Evolutionary conservation across 1,284 basidiomycete species (phyloP), one percentile per base, ranked within the genome.

Genomic region (Trichosporon sp.): DNA sequence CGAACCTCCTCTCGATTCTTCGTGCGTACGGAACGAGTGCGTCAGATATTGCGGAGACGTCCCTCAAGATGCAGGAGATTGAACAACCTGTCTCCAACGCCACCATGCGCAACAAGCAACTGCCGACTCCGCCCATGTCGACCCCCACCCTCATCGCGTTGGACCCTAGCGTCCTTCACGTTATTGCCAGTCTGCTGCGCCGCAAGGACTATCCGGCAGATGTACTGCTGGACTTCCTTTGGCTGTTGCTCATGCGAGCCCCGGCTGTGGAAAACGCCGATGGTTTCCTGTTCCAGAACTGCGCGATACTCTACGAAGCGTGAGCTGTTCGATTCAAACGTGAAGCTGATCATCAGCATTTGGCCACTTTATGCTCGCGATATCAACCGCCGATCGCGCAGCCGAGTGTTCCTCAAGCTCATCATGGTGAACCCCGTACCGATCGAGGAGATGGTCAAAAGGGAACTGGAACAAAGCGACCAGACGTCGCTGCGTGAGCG

Each of bases 141-240:
- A 56, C 64, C 7, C 21, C 51, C 8, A 11, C 32, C 23, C 34
- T 67, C 18, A 58, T 77, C 13, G 31, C 74, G 1, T 65, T 81
- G 2, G 74, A 76, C 38, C 58, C 73, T 2, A 65, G 68, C 0
- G 70, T 75, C 21, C 65, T 80, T 4, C 51, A 72, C 0, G 72
- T 75, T 2, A 69, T 75, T 6, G 71, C 72, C 1, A 38, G 42
- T 1, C 38, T 79, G 1, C 53, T 81, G 34, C 58, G 65, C 0
- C 21, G 56, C 2, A 29, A 56, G 4, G 31, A 67, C 2, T 73
- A 70, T n/a, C 76, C 76, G 1, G 35, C 63, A 1, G 74, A 78
- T 31, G 56, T 75, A 51, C 27, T 75, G 0, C 72, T 81, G 2
- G 79, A 81, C 63, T 79, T 80, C 58, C 31, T 80, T 32, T 81